Evolutionary conservation across 495 filamentous ascomycete genomes (phyloP).

Genomic region (Geopyxis carbonaria): DNA sequence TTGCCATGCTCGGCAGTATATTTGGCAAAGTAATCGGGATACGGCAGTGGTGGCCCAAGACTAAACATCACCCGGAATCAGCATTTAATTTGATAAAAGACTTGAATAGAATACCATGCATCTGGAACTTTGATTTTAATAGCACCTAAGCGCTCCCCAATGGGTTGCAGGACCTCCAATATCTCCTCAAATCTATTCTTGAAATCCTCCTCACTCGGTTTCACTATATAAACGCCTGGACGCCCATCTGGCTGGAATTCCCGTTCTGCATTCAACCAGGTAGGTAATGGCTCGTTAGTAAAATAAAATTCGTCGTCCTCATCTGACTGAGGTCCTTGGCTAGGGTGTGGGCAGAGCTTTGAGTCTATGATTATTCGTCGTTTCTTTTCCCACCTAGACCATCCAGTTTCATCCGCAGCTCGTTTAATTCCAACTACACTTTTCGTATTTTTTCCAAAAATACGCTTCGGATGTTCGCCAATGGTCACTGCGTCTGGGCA

Average conservation of each 20-base stretch:
- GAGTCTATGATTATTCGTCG: too few species aligned
- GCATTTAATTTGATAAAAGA: neutral
- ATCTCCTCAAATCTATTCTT: constrained; percentile 16
- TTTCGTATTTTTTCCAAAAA: too few species aligned
- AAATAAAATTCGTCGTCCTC: neutral
- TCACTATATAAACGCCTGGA: constrained; percentile 11
- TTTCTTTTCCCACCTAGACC: too few species aligned
- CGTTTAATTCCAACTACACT: too few species aligned
- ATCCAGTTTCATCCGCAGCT: too few species aligned
- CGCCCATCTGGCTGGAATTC: constrained; percentile 16
- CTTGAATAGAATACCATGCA: constrained; percentile 10
- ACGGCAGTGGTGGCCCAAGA: neutral
- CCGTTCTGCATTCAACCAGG: constrained; percentile 17
- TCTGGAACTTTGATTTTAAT: constrained; percentile 14
- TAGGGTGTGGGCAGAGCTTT: too few species aligned
- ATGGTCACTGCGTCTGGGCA: too few species aligned
- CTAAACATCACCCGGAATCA: constrained; percentile 1
- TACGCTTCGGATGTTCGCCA: too few species aligned
- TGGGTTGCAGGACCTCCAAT: constrained; percentile 12
- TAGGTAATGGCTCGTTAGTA: constrained; percentile 4
- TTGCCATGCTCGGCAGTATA: neutral
- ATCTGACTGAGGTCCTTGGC: neutral
- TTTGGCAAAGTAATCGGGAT: neutral
- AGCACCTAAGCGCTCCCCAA: constrained; percentile 17
- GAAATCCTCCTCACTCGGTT: constrained; percentile 16